A percentile compares a stretch with the other conserved stretches of the same genome.
These are phyloP conservation scores for Adansonia rubrostipa DNA, from an alignment of 441 rosid genomes.

Conservation along the genomic window DNA sequence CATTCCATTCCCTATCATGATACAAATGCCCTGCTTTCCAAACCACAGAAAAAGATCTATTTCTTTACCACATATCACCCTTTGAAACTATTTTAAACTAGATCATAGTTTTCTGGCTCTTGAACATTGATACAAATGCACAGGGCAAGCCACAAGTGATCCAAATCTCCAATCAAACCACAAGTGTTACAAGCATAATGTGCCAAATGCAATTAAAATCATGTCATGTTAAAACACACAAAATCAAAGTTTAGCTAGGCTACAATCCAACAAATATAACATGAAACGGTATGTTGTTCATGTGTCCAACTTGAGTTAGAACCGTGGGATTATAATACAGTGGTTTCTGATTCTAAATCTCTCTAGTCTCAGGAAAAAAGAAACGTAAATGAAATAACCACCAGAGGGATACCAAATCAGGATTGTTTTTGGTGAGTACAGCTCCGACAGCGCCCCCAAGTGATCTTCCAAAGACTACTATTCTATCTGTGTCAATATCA, in stretches of 20 bases:
- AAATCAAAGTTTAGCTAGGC: not conserved
- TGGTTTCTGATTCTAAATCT: not conserved
- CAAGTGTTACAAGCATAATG: too few species aligned
- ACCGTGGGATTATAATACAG: not conserved
- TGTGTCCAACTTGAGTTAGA: not conserved
- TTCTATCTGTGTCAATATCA: slow-evolving; percentile 88
- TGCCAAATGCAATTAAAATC: not conserved
- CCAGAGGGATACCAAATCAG: slow-evolving; percentile 64
- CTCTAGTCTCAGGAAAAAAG: not conserved
- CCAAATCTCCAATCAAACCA: slow-evolving; percentile 3
- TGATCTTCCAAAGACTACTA: slow-evolving; percentile 93
- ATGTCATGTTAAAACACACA: slow-evolving; percentile 8
- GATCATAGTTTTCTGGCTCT: not conserved
- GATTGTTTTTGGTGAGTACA: slow-evolving; percentile 81
- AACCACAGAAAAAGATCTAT: too few species aligned
- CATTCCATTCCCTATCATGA: too few species aligned
- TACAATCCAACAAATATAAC: not conserved
- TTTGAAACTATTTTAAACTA: slow-evolving; percentile 2
- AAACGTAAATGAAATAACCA: slow-evolving; percentile 7
- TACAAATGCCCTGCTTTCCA: too few species aligned
- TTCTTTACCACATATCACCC: not conserved
- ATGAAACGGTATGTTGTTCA: not conserved
- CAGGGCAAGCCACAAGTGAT: not conserved
- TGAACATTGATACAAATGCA: not conserved
- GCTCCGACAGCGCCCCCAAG: slow-evolving; percentile 99